phyloP scores from a whole-genome alignment of 331 rosid genomes.

The Dryas integrifolia region DNA sequence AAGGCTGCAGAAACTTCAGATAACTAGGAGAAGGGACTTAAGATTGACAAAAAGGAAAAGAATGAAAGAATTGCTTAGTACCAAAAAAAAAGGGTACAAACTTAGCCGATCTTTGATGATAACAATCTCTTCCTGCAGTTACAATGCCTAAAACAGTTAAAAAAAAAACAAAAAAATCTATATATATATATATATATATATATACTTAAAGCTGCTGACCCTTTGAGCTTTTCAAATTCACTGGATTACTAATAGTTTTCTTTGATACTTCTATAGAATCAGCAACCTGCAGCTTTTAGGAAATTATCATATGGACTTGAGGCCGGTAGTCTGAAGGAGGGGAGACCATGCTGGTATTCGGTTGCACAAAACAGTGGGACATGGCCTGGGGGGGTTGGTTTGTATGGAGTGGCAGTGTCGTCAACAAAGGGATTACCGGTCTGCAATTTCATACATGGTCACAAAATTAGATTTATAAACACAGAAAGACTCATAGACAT shows the following conservation, averaged over 20 bases:
- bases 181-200: too few species aligned
- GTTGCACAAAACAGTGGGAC: constrained; percentile 39
- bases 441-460: constrained; percentile 46
- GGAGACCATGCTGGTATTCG: constrained; percentile 46
- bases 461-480: constrained; percentile 26
- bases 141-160: neutral
- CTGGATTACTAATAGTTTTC: neutral
- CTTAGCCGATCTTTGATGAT: constrained; percentile 3
- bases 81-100: neutral
- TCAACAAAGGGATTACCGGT: constrained; percentile 37
- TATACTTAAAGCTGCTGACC: neutral
- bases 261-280: constrained; percentile 28
- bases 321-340: constrained; percentile 64
- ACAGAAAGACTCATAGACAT: neutral
- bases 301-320: constrained; percentile 87
- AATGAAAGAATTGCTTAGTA: constrained; percentile 16
- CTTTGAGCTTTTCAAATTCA: neutral
- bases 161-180: neutral
- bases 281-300: constrained; percentile 94
- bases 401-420: constrained; percentile 29
- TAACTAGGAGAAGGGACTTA: neutral
- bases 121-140: constrained; percentile 1
- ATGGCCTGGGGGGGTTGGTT: constrained; percentile 22
- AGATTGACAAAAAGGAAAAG: constrained; percentile 7
- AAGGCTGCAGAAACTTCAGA: neutral